A percentile compares a stretch with the other conserved stretches of the same genome.
phyloP scores from a whole-genome alignment of 371 early-diverging fungal species.

The Mucor irregularis region DNA sequence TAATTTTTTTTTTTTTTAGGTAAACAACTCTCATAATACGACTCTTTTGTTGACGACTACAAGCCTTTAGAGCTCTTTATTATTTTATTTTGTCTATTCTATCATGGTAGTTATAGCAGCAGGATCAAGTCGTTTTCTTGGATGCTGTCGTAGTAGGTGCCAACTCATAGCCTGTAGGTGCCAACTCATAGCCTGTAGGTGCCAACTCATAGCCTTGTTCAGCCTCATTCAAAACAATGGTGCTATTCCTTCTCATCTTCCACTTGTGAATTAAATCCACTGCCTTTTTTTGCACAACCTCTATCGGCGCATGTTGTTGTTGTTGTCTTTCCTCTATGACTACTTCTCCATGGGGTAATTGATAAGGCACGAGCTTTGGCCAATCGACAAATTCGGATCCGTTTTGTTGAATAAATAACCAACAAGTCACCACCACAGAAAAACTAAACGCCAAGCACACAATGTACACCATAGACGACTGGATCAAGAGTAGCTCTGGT shows the following conservation, averaged over 20 bases:
- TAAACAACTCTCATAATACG: too few species aligned
- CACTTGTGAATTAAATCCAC: constrained; percentile 9
- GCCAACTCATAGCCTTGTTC: constrained; percentile 44
- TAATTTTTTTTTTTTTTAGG: too few species aligned
- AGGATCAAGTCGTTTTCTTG: constrained; percentile 41
- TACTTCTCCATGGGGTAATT: neutral
- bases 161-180: too few species aligned
- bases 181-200: too few species aligned
- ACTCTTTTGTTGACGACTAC: too few species aligned
- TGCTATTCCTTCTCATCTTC: constrained; percentile 26
- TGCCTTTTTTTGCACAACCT: constrained; percentile 11
- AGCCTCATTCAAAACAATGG: constrained; percentile 31
- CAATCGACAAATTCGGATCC: constrained; percentile 44
- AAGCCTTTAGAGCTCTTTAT: too few species aligned
- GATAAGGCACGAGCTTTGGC: constrained; percentile 34
- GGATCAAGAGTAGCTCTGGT: constrained; percentile 21
- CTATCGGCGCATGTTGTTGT: constrained; percentile 3
- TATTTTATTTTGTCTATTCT: too few species aligned
- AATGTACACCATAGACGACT: constrained; percentile 28
- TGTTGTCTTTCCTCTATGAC: too few species aligned
- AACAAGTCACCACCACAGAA: constrained; percentile 27
- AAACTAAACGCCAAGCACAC: constrained; percentile 35
- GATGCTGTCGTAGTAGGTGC: too few species aligned
- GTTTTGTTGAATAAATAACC: constrained; percentile 41
- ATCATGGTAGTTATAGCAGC: neutral